Percentiles rank a stretch among this genome's conserved stretches.
These are phyloP conservation scores for Coemansia sp. DNA, from an alignment of 192 early-diverging fungal species.

Conservation along the genomic window DNA sequence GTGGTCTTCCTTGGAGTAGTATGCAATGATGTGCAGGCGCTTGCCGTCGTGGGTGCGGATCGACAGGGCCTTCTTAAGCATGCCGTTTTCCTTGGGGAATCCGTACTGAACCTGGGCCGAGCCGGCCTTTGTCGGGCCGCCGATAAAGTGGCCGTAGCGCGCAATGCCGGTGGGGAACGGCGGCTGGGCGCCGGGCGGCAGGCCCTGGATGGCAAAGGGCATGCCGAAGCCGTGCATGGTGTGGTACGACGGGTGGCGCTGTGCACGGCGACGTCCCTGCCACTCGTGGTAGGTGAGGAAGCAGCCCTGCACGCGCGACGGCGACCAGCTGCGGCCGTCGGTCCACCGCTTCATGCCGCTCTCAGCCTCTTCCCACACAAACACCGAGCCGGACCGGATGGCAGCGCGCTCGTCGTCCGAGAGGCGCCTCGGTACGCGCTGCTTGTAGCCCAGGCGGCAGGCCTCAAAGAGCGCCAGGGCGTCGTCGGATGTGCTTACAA, in stretches of 20 bases:
- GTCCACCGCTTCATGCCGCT: slow-evolving; percentile 92
- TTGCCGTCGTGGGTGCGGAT: slow-evolving; percentile 77
- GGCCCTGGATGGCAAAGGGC: slow-evolving; percentile 30
- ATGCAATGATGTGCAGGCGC: slow-evolving; percentile 84
- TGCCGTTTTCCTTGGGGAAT: slow-evolving; percentile 68
- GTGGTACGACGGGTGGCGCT: slow-evolving; percentile 49
- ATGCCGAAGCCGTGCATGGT: slow-evolving; percentile 38
- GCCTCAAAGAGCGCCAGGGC: slow-evolving; percentile 89
- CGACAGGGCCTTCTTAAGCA: slow-evolving; percentile 86
- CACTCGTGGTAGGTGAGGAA: slow-evolving; percentile 89
- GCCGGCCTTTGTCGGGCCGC: slow-evolving; percentile 50
- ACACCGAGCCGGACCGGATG: slow-evolving; percentile 82
- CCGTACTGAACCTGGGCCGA: slow-evolving; percentile 52
- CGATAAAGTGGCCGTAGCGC: slow-evolving; percentile 52
- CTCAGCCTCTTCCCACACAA: slow-evolving; percentile 90
- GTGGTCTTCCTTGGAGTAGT: slow-evolving; percentile 80
- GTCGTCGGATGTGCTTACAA: slow-evolving; percentile 82
- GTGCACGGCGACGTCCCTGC: slow-evolving; percentile 59
- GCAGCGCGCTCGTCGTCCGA: slow-evolving; percentile 77
- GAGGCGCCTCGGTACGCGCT: slow-evolving; percentile 74
- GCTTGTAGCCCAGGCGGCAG: slow-evolving; percentile 68
- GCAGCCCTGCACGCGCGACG: slow-evolving; percentile 79
- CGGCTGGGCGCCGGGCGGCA: slow-evolving; percentile 31
- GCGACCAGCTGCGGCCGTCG: slow-evolving; percentile 86
- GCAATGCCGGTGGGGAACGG: slow-evolving; percentile 50